Base-by-base conservation (phyloP, 1,284 basidiomycete genomes). In the Ceratorhiza oryzae-sativae region DNA sequence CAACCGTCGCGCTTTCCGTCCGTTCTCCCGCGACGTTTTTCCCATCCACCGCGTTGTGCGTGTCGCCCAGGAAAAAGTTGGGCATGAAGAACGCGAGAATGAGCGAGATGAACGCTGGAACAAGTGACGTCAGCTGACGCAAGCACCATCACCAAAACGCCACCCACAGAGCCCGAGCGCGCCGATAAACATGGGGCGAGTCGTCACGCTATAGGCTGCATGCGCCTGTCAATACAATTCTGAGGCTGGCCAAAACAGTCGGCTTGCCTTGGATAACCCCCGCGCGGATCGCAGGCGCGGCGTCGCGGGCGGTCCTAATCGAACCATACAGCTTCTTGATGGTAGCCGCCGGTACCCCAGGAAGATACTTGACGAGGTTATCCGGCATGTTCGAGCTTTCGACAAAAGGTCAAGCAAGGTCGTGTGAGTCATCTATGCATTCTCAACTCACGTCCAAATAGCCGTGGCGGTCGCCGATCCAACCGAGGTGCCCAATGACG, bases 401-500 rank as follows among this genome's bases (percentile, higher is more conserved):
- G 18, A 42, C 15, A 18, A 18, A 34, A 32, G 13, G 34, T 32
- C 60, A 8, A 60, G 25, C 25, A 20, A 2, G 25, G 25, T 34
- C 55, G 48, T 46, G 32, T 25, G 15, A 45, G 13, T 34, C 32
- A 20, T 41, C 20, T 51, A 65, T 46, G 36, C 15, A 23, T 8
- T 12, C 2, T 30, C 41, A 30, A 71, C 72, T 58, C 51, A 73
- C 72, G 72, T 53, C 72, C 72, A 73, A 42, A 73, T 71, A 6
- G 67, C 67, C 45, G 68, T 71, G 5, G 72, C 85, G 56, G 90
- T 83, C 3, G 89, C 89, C 30, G 83, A 85, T n/a, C 92, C 91
- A 23, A 91, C 84, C 0, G 87, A 86, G 20, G 88, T 88, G 53
- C 92, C 92, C 73, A 93, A 88, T 79, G 94, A 92, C 9, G 90